These are phyloP conservation scores for Dactylis glomerata DNA, from an alignment of 176 grass and related monocot species.

Conservation along the genomic window DNA sequence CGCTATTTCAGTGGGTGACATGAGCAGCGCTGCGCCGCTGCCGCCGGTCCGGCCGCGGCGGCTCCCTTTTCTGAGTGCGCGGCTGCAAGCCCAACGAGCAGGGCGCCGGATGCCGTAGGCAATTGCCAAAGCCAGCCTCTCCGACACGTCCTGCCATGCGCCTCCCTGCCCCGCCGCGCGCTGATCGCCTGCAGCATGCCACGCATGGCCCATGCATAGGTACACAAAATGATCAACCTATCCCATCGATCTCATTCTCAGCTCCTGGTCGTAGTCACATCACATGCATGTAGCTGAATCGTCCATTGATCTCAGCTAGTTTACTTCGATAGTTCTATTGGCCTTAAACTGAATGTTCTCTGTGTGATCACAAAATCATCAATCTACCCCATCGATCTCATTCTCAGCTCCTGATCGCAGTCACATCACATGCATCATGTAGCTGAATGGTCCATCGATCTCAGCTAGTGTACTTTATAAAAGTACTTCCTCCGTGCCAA, in stretches of 20 bases:
- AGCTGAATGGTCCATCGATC: too few species aligned
- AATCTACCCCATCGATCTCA: too few species aligned
- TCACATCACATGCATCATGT: too few species aligned
- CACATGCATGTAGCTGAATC: neutral
- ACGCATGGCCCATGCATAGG: neutral
- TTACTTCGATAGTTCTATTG: too few species aligned
- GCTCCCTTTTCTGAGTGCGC: neutral
- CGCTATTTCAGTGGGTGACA: neutral
- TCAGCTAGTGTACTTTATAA: too few species aligned
- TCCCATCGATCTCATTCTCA: neutral
- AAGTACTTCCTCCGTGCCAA: too few species aligned
- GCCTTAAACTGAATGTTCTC: too few species aligned
- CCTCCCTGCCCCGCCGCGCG: neutral
- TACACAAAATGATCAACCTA: neutral
- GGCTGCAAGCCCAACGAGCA: neutral
- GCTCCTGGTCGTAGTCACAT: neutral
- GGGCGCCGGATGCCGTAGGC: neutral
- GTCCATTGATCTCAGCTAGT: neutral
- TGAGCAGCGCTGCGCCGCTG: neutral
- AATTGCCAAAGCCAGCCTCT: neutral
- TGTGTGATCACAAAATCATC: too few species aligned
- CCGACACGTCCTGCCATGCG: conserved; percentile 14
- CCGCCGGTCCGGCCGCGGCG: neutral
- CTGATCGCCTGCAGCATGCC: neutral
- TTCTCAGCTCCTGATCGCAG: too few species aligned